A percentile compares a stretch with the other conserved stretches of the same genome.
These are phyloP conservation scores for Aspergillus funiculosus DNA, from an alignment of 495 filamentous ascomycete species.

Conservation along the genomic window DNA sequence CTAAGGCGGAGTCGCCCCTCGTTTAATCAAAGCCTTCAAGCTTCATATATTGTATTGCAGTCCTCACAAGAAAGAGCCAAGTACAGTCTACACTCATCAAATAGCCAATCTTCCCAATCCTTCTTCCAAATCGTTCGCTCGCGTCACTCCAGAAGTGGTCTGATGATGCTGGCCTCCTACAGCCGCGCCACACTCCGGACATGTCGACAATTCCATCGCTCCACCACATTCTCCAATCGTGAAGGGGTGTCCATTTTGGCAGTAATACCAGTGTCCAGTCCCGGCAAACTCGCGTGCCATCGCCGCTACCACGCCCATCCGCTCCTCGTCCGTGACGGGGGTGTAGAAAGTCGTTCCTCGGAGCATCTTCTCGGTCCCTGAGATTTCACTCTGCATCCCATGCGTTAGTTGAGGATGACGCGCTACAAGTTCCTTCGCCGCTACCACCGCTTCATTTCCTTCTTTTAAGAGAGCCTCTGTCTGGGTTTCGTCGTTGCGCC, in stretches of 20 bases:
- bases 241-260: conserved; percentile 62
- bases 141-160: conserved; percentile 4
- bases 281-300: conserved; percentile 48
- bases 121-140: conserved; percentile 9
- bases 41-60: too few relatives aligned
- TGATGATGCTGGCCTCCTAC: conserved; percentile 42
- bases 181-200: conserved; percentile 58
- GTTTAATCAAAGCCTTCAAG: too few relatives aligned
- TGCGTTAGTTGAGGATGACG: conserved; percentile 9
- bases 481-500: conserved; percentile 1
- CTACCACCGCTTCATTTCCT: conserved; percentile 25
- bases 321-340: conserved; percentile 42
- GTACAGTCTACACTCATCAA: too few relatives aligned
- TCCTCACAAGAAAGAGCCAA: too few relatives aligned
- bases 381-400: conserved; percentile 13
- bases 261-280: conserved; percentile 66
- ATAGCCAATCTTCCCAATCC: not conserved
- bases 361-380: conserved; percentile 14
- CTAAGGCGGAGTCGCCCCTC: too few relatives aligned
- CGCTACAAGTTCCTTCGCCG: conserved; percentile 12
- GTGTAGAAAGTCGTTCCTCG: conserved; percentile 33
- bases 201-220: conserved; percentile 55
- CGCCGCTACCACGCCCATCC: conserved; percentile 41
- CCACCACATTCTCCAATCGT: conserved; percentile 68
- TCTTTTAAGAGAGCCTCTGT: conserved; percentile 19